Conservation (phyloP, 2,329 filamentous ascomycete genomes). For the Metarhizium sp. region DNA sequence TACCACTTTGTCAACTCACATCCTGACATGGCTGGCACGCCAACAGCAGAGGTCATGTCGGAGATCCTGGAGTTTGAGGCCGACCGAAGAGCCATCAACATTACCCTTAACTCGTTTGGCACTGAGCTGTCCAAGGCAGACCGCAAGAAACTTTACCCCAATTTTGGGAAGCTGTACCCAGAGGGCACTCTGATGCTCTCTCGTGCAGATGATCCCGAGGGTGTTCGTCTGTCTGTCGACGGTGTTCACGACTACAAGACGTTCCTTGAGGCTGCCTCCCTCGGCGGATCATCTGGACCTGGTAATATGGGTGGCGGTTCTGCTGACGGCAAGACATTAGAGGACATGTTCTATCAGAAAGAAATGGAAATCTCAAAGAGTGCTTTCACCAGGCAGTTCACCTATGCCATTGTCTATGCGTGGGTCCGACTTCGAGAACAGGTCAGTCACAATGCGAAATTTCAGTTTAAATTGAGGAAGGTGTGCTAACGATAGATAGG, state of each 20-base stretch:
- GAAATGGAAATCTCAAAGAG: conserved; percentile 98
- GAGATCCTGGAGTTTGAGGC: conserved; percentile 96
- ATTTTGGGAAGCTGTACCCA: conserved; percentile 82
- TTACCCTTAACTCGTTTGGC: conserved; percentile 96
- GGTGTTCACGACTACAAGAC: conserved; percentile 88
- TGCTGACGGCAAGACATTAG: conserved; percentile 77
- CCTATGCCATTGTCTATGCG: conserved; percentile 86
- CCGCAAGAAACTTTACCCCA: conserved; percentile 91
- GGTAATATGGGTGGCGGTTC: conserved; percentile 80
- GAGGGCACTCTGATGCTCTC: conserved; percentile 94
- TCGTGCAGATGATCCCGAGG: conserved; percentile 88
- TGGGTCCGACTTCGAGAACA: conserved; percentile 98
- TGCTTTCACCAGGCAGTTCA: conserved; percentile 94
- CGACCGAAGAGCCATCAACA: conserved; percentile 94
- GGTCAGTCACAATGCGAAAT: conserved; percentile 41
- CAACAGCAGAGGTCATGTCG: conserved; percentile 89
- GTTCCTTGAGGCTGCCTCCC: conserved; percentile 87
- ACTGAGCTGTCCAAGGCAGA: conserved; percentile 92
- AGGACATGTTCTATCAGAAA: conserved; percentile 98
- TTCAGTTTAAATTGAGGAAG: neutral
- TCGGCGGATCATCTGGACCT: conserved; percentile 60
- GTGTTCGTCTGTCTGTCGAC: conserved; percentile 86
- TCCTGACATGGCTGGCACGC: conserved; percentile 75
- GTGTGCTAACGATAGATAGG: conserved; percentile 44
- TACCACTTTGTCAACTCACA: conserved; percentile 88